Base-by-base conservation (phyloP, 345 rosid species). In the Gossypium arboreum region DNA sequence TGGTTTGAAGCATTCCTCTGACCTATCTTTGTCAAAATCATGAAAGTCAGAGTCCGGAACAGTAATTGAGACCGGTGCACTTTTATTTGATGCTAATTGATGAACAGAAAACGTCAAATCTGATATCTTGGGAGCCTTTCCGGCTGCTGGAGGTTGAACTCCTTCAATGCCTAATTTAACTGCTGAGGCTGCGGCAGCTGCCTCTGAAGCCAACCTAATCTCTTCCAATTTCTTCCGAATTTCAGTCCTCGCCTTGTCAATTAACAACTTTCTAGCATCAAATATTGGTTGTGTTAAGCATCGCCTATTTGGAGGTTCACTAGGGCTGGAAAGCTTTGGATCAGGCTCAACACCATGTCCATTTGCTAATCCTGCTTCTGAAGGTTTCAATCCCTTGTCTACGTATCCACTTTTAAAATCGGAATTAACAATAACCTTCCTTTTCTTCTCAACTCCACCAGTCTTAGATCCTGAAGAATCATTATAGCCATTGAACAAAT, bases 41-140 rank as follows among this genome's bases (percentile, higher is more conserved):
- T 93, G 99, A 82, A 95, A 95, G 74, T 95, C 99, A 1, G 98
- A 85, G 78, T 95, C 99, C 56, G 99, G 98, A 16, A 95, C 99
- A 22, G 83, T 86, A 73, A 91, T 88, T 7, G 92, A 78, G 57
- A 88, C 63, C 17, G 99, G 89, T 52, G 75, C 85, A 43, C 44
- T 76, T 78, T 68, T 86, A 64, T 74, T 75, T 58, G 83, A 82
- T 77, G 77, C 87, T 43, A 70, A 59, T 51, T 83, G 85, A 68
- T 60, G 72, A 74, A 73, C 81, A 68, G 76, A 63, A 70, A 66
- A 76, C 68, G 22, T 68, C 34, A 67, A 45, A 69, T 77, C 77
- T 70, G 72, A 57, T 25, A 11, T 71, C 47, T 73, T 76, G 34
- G 76, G 62, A 74, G 61, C 74, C 73, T 77, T 86, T 75, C 77